A percentile compares a stretch with the other conserved stretches of the same genome.
phyloP scores from a whole-genome alignment of 2,329 filamentous ascomycete species.

The Helotiales sp. region DNA sequence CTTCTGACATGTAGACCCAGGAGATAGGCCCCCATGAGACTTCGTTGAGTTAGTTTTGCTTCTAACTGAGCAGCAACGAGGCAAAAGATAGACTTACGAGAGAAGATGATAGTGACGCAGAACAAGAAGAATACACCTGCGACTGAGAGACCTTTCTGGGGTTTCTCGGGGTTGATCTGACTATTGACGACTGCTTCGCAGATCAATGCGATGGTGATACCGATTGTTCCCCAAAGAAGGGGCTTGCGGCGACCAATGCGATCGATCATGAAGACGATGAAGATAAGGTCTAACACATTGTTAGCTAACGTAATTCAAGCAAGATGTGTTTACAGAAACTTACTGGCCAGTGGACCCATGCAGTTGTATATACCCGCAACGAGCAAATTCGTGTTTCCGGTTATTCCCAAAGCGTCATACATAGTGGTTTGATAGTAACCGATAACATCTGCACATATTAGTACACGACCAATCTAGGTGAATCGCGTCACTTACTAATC shows the following conservation, averaged over 20 bases:
- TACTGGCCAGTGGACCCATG: conserved; percentile 55
- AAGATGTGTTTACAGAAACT: neutral
- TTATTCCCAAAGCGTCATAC: conserved; percentile 62
- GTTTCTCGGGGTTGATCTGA: conserved; percentile 49
- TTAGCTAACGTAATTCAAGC: neutral
- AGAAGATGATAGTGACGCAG: conserved; percentile 63
- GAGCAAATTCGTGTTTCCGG: conserved; percentile 56
- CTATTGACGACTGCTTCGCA: conserved; percentile 65
- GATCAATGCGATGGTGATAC: conserved; percentile 61
- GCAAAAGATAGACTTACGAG: conserved; percentile 34
- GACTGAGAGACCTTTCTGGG: conserved; percentile 55
- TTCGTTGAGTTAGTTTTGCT: neutral
- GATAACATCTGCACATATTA: conserved; percentile 54
- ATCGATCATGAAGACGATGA: conserved; percentile 62
- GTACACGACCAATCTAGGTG: neutral
- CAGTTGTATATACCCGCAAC: conserved; percentile 66
- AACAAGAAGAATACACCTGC: conserved; percentile 71
- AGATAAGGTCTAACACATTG: conserved; percentile 54
- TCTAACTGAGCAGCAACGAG: neutral
- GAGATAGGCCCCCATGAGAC: conserved; percentile 63
- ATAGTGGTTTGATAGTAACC: conserved; percentile 66
- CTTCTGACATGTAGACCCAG: conserved; percentile 70
- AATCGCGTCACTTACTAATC: conserved; percentile 47
- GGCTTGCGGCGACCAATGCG: conserved; percentile 57
- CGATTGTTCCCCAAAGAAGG: conserved; percentile 57